A percentile compares a stretch with the other conserved stretches of the same genome.
Evolutionary conservation across 352 stramenopile genomes (phyloP).

Genomic region (Phytophthora nicotianae): DNA sequence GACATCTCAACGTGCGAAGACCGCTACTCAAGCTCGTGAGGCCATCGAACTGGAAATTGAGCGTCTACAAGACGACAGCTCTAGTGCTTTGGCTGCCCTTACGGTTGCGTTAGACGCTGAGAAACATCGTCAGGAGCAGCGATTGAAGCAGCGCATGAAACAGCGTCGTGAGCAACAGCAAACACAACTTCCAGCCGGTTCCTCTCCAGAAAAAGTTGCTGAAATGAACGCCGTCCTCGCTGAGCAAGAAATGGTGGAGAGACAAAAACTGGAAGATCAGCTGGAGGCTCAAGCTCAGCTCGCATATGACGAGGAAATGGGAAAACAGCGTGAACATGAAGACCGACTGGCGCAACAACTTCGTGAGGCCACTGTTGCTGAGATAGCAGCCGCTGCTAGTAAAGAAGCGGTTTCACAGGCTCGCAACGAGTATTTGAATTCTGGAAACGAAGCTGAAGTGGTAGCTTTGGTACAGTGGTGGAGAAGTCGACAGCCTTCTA

Average conservation of each 20-base stretch:
- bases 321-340: conserved; percentile 32
- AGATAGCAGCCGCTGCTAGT: conserved; percentile 15
- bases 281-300: conserved; percentile 27
- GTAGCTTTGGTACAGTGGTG: conserved; percentile 21
- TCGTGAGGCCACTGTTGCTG: conserved; percentile 21
- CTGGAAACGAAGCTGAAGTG: conserved; percentile 11
- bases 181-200: conserved; percentile 15
- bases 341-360: conserved; percentile 25
- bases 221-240: conserved; percentile 28
- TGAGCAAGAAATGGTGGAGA: conserved; percentile 29
- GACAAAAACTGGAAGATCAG: conserved; percentile 32
- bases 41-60: conserved; percentile 25
- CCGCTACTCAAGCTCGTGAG: conserved; percentile 5
- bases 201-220: conserved; percentile 16
- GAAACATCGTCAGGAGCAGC: conserved; percentile 34
- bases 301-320: conserved; percentile 21
- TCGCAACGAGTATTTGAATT: conserved; percentile 11
- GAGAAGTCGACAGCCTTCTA: conserved; percentile 12
- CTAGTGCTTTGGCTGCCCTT: conserved; percentile 15
- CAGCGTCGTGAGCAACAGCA: conserved; percentile 30
- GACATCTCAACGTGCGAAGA: conserved; percentile 7
- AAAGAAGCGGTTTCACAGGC: conserved; percentile 23
- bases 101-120: conserved; percentile 22
- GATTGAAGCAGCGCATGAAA: conserved; percentile 32
- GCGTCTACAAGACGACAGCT: conserved; percentile 28